Conservation (phyloP, 2,329 filamentous ascomycete genomes). For the Mollisia scopiformis region DNA sequence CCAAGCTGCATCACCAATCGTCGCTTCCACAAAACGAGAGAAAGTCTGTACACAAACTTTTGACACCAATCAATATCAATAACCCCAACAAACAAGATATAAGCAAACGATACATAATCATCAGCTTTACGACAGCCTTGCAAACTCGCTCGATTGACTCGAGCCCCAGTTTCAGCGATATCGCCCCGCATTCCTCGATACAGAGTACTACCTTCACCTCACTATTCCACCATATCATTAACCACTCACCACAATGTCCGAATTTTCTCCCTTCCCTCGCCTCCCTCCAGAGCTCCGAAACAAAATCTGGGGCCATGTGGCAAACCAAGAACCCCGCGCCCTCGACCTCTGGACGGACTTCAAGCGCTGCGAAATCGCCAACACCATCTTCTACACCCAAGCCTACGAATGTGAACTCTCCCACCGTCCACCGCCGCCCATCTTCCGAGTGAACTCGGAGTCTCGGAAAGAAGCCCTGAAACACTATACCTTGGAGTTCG, state of each 20-base stretch:
- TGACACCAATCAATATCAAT: neutral
- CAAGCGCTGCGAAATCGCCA: neutral
- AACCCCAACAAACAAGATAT: neutral
- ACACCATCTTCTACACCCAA: constrained; percentile 14
- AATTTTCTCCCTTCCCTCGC: constrained; percentile 18
- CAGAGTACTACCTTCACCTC: neutral
- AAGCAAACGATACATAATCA: neutral
- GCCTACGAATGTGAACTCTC: constrained; percentile 11
- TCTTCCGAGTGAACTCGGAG: constrained; percentile 5
- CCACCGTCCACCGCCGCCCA: neutral
- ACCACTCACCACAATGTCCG: neutral
- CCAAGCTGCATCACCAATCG: neutral
- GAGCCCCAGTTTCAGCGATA: neutral
- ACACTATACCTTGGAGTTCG: constrained; percentile 13
- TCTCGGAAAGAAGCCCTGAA: constrained; percentile 10
- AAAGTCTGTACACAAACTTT: neutral
- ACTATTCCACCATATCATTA: neutral
- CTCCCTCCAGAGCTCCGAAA: constrained; percentile 25
- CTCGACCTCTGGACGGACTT: constrained; percentile 22
- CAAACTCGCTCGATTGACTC: neutral
- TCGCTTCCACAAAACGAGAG: neutral
- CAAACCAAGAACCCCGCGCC: constrained; percentile 9
- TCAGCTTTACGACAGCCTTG: neutral
- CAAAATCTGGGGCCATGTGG: constrained; percentile 18
- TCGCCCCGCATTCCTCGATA: neutral